Percentiles rank a stretch among this genome's conserved stretches.
Evolutionary conservation across 225 moss, liverwort and hornwort genomes (phyloP).

Genomic region (Neckera pumila): DNA sequence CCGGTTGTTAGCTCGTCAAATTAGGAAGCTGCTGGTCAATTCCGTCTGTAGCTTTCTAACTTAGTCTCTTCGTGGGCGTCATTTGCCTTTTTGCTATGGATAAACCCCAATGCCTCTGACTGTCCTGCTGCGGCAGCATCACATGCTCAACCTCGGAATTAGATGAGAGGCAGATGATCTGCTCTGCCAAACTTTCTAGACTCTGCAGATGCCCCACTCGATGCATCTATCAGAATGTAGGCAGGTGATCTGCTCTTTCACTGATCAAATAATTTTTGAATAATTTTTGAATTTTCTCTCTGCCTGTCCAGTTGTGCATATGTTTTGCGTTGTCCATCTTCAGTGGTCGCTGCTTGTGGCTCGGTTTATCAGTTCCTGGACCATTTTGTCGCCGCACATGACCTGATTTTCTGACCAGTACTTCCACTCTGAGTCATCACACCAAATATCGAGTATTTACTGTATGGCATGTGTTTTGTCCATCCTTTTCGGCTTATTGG

Average conservation of each 20-base stretch:
- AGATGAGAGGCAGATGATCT: background rate
- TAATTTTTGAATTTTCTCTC: background rate
- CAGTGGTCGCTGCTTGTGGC: background rate
- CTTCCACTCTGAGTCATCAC: background rate
- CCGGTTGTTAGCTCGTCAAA: background rate
- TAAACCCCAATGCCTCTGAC: background rate
- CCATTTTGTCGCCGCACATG: background rate
- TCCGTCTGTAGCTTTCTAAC: background rate
- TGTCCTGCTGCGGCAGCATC: background rate
- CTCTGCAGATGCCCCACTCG: background rate
- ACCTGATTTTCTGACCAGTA: too few relatives aligned
- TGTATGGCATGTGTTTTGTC: background rate
- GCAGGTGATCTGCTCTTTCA: background rate
- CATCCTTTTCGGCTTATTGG: background rate
- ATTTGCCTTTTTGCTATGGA: background rate
- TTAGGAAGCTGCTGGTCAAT: background rate
- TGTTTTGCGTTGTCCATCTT: background rate
- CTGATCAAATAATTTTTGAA: background rate
- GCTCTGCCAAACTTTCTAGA: background rate
- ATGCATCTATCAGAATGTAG: background rate
- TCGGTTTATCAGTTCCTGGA: background rate
- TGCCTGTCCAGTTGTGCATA: background rate
- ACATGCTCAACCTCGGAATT: background rate
- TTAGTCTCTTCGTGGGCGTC: background rate
- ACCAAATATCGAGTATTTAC: background rate